phyloP scores from a whole-genome alignment of 1,284 basidiomycete genomes.

The Bjerkandera adusta region DNA sequence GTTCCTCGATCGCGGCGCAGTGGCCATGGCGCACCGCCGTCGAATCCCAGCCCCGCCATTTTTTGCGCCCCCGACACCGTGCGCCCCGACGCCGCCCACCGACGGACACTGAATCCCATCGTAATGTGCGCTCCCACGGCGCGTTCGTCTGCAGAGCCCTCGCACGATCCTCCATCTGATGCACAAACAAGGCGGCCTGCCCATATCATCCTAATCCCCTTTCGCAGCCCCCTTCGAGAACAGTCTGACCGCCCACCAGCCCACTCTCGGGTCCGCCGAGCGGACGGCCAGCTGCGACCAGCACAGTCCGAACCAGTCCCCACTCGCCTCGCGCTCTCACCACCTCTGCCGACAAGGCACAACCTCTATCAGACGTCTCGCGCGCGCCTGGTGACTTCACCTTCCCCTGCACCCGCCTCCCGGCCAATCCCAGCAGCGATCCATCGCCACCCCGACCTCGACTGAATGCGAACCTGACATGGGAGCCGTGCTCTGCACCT shows the following conservation, averaged over 20 bases:
- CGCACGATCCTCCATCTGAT: too few relatives aligned
- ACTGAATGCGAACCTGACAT: background rate
- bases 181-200: too few relatives aligned
- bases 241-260: background rate
- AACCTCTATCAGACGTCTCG: background rate
- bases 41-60: background rate
- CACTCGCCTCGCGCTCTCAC: background rate
- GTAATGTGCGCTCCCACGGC: background rate
- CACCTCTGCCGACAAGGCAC: background rate
- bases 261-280: background rate
- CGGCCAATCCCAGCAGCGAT: too few relatives aligned
- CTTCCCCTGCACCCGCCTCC: background rate
- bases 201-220: too few relatives aligned
- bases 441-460: background rate
- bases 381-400: background rate
- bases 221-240: too few relatives aligned
- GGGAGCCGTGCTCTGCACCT: background rate
- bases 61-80: background rate
- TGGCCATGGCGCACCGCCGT: background rate
- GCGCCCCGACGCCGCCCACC: background rate
- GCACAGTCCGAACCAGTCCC: background rate
- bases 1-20: background rate
- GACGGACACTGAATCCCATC: background rate
- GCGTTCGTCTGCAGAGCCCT: background rate
- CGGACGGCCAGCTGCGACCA: background rate